Evolutionary conservation across 2,329 filamentous ascomycete genomes (phyloP).

Genomic region (Rutstroemia sp.): DNA sequence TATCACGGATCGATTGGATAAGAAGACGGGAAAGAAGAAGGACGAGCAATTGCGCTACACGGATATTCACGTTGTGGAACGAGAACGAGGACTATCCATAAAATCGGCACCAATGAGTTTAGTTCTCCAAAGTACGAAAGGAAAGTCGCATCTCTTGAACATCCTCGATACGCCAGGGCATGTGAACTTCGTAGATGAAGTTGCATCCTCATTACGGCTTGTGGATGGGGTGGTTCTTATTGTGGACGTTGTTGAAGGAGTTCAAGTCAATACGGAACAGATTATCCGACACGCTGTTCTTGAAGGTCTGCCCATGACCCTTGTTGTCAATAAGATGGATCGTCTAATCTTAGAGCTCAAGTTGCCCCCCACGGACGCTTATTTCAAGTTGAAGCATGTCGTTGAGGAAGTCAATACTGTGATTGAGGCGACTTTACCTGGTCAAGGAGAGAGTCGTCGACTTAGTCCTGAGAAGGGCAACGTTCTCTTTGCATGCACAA

Average conservation of each 20-base stretch:
- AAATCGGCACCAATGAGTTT: slow-evolving; percentile 94
- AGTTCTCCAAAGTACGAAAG: slow-evolving; percentile 77
- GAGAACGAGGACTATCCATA: slow-evolving; percentile 82
- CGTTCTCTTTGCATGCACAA: slow-evolving; percentile 90
- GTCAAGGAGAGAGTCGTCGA: slow-evolving; percentile 68
- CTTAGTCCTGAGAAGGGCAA: slow-evolving; percentile 96
- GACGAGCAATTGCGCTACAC: slow-evolving; percentile 94
- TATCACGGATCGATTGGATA: slow-evolving; percentile 69
- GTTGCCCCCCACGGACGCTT: slow-evolving; percentile 88
- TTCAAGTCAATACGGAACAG: slow-evolving; percentile 96
- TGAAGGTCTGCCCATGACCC: slow-evolving; percentile 78
- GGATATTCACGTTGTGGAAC: slow-evolving; percentile 81
- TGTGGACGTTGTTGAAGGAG: slow-evolving; percentile 95
- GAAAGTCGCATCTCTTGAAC: slow-evolving; percentile 93
- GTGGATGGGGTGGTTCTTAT: slow-evolving; percentile 90
- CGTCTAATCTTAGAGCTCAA: slow-evolving; percentile 89
- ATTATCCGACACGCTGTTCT: slow-evolving; percentile 94
- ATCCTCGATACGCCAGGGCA: slow-evolving; percentile 94
- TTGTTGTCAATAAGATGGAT: slow-evolving; percentile 97
- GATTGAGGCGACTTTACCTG: slow-evolving; percentile 81
- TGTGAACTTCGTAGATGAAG: slow-evolving; percentile 97
- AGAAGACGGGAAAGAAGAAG: slow-evolving; percentile 69
- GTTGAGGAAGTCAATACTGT: slow-evolving; percentile 95
- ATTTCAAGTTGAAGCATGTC: slow-evolving; percentile 99
- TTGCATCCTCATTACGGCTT: slow-evolving; percentile 77